Percentiles rank a stretch among this genome's conserved stretches.
phyloP scores from a whole-genome alignment of 2,329 filamentous ascomycete species.

The Ilyonectria mors-panacis region DNA sequence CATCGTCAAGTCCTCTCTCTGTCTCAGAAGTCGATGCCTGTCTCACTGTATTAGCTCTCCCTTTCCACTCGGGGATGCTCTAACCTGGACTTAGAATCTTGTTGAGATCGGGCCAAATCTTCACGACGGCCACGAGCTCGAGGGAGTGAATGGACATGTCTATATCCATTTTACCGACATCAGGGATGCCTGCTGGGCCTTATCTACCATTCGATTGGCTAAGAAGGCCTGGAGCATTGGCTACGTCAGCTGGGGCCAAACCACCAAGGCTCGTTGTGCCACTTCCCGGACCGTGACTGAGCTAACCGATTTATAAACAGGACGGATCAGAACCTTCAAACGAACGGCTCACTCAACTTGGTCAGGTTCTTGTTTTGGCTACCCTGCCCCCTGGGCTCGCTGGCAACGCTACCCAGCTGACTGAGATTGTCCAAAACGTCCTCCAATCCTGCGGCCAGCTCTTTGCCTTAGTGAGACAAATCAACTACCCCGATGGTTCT shows the following conservation, averaged over 20 bases:
- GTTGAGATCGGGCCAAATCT: conserved; percentile 51
- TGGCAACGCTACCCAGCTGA: conserved; percentile 53
- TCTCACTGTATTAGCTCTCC: conserved; percentile 58
- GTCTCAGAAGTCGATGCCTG: conserved; percentile 59
- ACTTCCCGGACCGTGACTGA: not conserved
- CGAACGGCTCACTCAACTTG: conserved; percentile 36
- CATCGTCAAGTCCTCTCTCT: conserved; percentile 50
- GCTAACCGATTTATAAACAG: conserved; percentile 21
- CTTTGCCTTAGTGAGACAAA: conserved; percentile 64
- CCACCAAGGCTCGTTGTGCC: conserved; percentile 29
- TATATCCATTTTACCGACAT: conserved; percentile 73
- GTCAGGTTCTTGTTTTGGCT: conserved; percentile 51
- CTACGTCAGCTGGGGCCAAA: conserved; percentile 40
- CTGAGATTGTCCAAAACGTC: conserved; percentile 51
- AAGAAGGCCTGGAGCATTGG: conserved; percentile 61
- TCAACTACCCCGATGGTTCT: conserved; percentile 58
- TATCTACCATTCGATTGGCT: conserved; percentile 61
- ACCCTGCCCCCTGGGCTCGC: conserved; percentile 35
- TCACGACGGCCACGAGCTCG: conserved; percentile 57
- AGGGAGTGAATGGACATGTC: conserved; percentile 58
- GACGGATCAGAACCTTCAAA: conserved; percentile 19
- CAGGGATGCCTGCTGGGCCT: conserved; percentile 69
- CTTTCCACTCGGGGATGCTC: not conserved
- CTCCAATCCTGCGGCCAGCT: conserved; percentile 66
- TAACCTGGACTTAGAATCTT: conserved; percentile 56